Evolutionary conservation across 768 basidiomycete genomes (phyloP), one percentile per base, ranked within the genome.

Genomic region (Gelatoporia subvermispora): DNA sequence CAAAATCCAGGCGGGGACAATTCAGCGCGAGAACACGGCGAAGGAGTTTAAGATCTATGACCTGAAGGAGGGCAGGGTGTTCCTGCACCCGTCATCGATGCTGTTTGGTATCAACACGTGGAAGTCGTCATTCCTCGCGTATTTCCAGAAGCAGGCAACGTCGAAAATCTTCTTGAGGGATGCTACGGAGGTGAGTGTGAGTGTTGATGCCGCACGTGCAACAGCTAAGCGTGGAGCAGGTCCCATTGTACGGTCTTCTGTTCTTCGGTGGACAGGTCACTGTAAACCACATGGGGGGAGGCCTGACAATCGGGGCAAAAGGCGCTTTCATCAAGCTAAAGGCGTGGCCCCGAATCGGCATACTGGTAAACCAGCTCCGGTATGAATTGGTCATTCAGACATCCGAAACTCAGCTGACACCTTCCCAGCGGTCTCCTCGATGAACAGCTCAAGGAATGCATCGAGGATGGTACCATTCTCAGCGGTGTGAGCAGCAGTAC

Each of bases 321-420:
- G 75, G 78, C 20, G 69, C 70, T 21, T 59, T 61, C 52, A 67
- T 96, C 49, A 83, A 77, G 58, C 63, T 95, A 52, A 79, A 75
- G 47, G 88, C 91, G 0, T 89, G 85, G 80, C 88, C 93, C n/a
- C 78, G 92, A 8, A 94, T 95, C 42, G 93, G 92, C 2, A 82
- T 93, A 10, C 75, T 96, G 23, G 86, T 91, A 36, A 93, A 93
- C 59, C 89, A 93, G 55, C 68, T 93, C 10, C 75, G 89, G 89
- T 88, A 61, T 52, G 73, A 64, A 20, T 2, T 34, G 23, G 20
- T 5, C 22, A 35, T 23, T n/a, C 28, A 10, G 11, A 40, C 4
- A 24, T 16, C 4, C 34, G 8, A 3, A 16, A 21, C 20, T 5
- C 13, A 22, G 20, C 31, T 9, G n/a, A 21, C 20, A 20, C 37